Percentiles rank a stretch among this genome's conserved stretches.
Conservation (phyloP, 106 monocot species). For the Acanthochlamys bracteata region DNA sequence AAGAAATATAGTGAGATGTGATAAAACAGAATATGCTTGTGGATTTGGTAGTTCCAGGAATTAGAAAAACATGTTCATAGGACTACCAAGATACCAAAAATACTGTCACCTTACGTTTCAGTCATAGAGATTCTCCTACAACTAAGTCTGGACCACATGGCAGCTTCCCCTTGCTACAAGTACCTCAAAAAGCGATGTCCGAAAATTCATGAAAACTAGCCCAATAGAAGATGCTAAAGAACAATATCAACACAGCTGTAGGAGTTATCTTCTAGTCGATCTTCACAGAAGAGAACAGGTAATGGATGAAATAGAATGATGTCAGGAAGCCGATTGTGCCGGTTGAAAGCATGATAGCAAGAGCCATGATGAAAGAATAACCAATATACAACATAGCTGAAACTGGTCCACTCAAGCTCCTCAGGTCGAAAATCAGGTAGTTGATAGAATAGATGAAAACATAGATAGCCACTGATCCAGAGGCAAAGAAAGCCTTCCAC, state of each 20-base stretch:
- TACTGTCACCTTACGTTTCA: too few species aligned
- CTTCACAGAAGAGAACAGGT: conserved; percentile 64
- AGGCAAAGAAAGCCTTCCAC: conserved; percentile 73
- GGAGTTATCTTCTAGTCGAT: conserved; percentile 27
- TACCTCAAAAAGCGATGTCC: neutral
- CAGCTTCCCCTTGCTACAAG: neutral
- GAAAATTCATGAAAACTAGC: neutral
- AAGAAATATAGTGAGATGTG: too few species aligned
- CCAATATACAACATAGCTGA: conserved; percentile 55
- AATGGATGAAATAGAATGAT: conserved; percentile 62
- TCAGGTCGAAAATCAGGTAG: conserved; percentile 58
- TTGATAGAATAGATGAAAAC: conserved; percentile 63
- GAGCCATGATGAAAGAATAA: conserved; percentile 51
- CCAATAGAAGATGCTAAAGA: neutral
- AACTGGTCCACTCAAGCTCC: conserved; percentile 62
- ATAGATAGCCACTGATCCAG: conserved; percentile 56
- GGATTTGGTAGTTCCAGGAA: too few species aligned
- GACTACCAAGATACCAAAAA: too few species aligned
- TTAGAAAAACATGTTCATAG: too few species aligned
- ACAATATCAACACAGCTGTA: neutral
- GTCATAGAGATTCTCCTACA: too few species aligned
- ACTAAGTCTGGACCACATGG: too few species aligned
- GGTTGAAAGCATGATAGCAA: conserved; percentile 56
- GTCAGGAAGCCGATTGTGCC: conserved; percentile 60
- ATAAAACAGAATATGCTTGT: too few species aligned